Conservation (phyloP, 805 yeast species). For the Wickerhamomyces alni region DNA sequence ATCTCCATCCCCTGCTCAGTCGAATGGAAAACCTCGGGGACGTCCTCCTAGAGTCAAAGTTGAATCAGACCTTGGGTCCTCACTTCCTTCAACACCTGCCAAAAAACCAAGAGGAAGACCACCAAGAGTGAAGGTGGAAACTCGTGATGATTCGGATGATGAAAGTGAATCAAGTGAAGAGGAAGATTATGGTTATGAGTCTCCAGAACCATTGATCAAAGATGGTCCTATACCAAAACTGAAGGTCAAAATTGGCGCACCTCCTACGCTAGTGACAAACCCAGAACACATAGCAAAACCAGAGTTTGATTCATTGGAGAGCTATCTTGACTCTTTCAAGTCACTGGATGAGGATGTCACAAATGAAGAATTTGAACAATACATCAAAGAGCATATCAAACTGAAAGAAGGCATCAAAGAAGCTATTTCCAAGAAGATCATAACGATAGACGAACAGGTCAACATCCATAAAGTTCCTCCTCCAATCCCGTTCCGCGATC, state of each 20-base stretch:
- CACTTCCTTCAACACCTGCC: not conserved
- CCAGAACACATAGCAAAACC: slow-evolving; percentile 53
- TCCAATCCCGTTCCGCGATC: slow-evolving; percentile 40
- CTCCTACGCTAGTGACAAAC: slow-evolving; percentile 48
- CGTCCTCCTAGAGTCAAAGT: not conserved
- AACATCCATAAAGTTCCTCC: slow-evolving; percentile 33
- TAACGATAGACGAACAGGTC: slow-evolving; percentile 39
- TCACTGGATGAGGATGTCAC: slow-evolving; percentile 57
- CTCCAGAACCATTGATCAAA: slow-evolving; percentile 15
- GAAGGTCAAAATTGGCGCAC: slow-evolving; percentile 29
- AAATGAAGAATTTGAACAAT: slow-evolving; percentile 53
- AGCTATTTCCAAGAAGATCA: slow-evolving; percentile 39
- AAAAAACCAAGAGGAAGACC: slow-evolving; percentile 4
- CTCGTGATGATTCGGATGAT: slow-evolving; percentile 2
- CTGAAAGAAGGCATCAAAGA: slow-evolving; percentile 37
- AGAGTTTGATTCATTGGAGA: slow-evolving; percentile 32
- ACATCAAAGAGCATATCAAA: slow-evolving; percentile 45
- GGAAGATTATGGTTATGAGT: slow-evolving; percentile 6
- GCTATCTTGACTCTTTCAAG: slow-evolving; percentile 48
- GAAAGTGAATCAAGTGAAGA: slow-evolving; percentile 16
- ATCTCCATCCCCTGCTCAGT: not conserved
- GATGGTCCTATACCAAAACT: slow-evolving; percentile 23
- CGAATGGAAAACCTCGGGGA: not conserved
- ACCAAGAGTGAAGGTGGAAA: slow-evolving; percentile 4
- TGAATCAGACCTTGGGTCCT: not conserved